These are phyloP conservation scores for Apiotrichum porosum DNA, from an alignment of 1,284 basidiomycete species.

Conservation along the genomic window DNA sequence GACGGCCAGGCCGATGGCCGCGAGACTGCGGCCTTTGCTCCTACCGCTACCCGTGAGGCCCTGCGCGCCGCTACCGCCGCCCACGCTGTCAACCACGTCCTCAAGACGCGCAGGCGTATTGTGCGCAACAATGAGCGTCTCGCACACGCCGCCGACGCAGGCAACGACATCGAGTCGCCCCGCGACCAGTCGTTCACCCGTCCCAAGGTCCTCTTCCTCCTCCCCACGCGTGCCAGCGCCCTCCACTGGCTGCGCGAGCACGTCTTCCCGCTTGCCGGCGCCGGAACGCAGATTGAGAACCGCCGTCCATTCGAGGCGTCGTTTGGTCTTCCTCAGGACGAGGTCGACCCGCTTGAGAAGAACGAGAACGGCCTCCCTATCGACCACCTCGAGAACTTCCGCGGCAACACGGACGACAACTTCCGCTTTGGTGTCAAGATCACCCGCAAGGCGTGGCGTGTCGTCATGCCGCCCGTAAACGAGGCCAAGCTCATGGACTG, in stretches of 20 bases:
- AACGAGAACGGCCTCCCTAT: conserved; percentile 57
- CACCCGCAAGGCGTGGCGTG: conserved; percentile 80
- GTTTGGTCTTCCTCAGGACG: conserved; percentile 73
- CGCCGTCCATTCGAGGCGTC: conserved; percentile 73
- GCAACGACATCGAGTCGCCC: conserved; percentile 56
- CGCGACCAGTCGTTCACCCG: conserved; percentile 98
- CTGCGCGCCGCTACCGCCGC: conserved; percentile 65
- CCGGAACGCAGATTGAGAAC: conserved; percentile 74
- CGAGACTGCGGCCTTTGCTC: conserved; percentile 25
- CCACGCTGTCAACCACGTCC: conserved; percentile 77
- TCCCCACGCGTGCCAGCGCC: conserved; percentile 88
- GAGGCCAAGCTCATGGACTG: conserved; percentile 55
- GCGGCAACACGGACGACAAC: conserved; percentile 95
- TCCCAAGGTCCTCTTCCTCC: conserved; percentile 83
- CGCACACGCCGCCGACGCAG: conserved; percentile 54
- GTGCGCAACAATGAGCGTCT: conserved; percentile 91
- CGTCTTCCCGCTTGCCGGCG: conserved; percentile 63
- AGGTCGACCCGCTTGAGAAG: conserved; percentile 69
- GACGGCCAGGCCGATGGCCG: conserved; percentile 49
- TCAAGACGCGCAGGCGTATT: conserved; percentile 87
- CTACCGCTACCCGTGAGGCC: conserved; percentile 44
- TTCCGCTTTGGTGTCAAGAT: conserved; percentile 90
- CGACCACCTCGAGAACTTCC: conserved; percentile 91
- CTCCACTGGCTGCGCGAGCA: conserved; percentile 65
- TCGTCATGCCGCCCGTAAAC: conserved; percentile 60